Evolutionary conservation across 1,284 basidiomycete species (phyloP), one percentile per base, ranked within the genome.

Genomic region (Anthracocystis panici-leucophaei): DNA sequence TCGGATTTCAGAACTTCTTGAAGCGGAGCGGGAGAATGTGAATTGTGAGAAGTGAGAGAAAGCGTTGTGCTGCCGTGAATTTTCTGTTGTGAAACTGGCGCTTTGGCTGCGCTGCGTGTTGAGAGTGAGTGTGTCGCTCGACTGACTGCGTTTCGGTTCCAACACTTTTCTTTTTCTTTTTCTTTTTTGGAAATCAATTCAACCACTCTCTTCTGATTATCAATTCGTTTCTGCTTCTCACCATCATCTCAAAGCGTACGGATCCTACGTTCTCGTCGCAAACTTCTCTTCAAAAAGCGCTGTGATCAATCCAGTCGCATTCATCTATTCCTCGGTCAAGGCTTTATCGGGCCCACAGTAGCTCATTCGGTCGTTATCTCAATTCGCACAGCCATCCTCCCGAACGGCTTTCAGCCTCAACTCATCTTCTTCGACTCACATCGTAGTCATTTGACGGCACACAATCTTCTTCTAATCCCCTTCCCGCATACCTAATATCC

Each of bases 61-160:
- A 11, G 27, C 48, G 27, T 16, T 44, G 14, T 51, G 21, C 20
- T n/a, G 20, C 38, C n/a, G 12, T 11, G n/a, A 44, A 10, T 0
- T 3, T 20, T 40, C 27, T 42, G 23, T 18, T 12, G 14, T 16
- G 11, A 16, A 38, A 38, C 35, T 38, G 35, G 35, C 35, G 14
- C 2, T 9, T 41, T 27, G 27, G 33, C 38, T 38, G 45, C 46
- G 25, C 35, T 50, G 29, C 25, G 38, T 38, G n/a, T 46, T 29
- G 29, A 35, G 31, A 44, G 55, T 29, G 29, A 35, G 31, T 31
- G 55, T 68, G 65, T 68, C 65, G 65, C 59, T 62, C 55, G 65
- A 61, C 65, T 61, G 35, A 38, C 55, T 40, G 40, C 21, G 23
- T 31, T 42, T 11, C 23, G 21, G 35, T 21, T 42, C 25, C 40